These are phyloP conservation scores for Chenopodium berlandieri DNA, from an alignment of 148 eudicot genomes.

Conservation along the genomic window DNA sequence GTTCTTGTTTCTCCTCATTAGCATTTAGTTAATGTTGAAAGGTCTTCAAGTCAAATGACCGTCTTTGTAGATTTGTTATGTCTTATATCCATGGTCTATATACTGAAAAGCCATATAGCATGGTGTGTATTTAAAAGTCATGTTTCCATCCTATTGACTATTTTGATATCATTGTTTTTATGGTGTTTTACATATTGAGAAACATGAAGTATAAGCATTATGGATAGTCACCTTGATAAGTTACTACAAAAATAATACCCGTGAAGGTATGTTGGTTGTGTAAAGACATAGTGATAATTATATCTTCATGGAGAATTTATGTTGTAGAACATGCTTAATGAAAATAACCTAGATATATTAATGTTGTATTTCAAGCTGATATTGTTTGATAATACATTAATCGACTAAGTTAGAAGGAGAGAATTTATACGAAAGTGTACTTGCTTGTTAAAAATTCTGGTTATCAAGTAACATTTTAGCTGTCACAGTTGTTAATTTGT, in stretches of 20 bases:
- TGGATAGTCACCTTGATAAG: neutral
- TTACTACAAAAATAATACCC: neutral
- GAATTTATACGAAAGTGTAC: neutral
- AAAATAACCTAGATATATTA: neutral
- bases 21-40: too few relatives aligned
- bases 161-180: too few relatives aligned
- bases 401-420: neutral
- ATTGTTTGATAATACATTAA: too few relatives aligned
- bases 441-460: conserved; percentile 1
- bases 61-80: too few relatives aligned
- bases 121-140: too few relatives aligned
- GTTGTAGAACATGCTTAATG: neutral
- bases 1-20: too few relatives aligned
- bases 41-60: too few relatives aligned
- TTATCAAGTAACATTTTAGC: neutral
- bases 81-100: too few relatives aligned
- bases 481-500: neutral
- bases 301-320: neutral
- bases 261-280: neutral
- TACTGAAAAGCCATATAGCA: too few relatives aligned
- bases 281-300: neutral
- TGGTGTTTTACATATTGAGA: too few relatives aligned
- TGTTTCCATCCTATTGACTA: too few relatives aligned
- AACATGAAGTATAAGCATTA: neutral
- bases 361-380: neutral